These are phyloP conservation scores for Sugiyamaella grinbergsii DNA, from an alignment of 1,139 yeast genomes.

Conservation along the genomic window DNA sequence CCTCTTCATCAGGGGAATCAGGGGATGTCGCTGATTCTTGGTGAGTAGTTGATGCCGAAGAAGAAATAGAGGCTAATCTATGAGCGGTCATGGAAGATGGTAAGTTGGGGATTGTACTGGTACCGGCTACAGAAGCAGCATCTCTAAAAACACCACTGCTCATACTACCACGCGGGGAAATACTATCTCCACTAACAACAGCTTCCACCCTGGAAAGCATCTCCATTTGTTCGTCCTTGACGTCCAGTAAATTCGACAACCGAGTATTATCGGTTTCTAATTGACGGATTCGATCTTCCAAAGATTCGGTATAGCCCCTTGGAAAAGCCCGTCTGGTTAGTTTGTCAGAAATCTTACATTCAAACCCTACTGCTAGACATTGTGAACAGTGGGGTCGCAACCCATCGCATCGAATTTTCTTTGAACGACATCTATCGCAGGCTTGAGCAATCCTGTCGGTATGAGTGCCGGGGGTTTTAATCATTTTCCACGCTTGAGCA, in stretches of 20 bases:
- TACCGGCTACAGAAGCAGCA: too few species aligned
- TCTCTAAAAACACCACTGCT: background rate
- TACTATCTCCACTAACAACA: slow-evolving; percentile 10
- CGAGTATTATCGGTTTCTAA: slow-evolving; percentile 60
- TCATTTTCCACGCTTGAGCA: slow-evolving; percentile 53
- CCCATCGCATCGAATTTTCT: slow-evolving; percentile 76
- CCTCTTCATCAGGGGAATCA: slow-evolving; percentile 22
- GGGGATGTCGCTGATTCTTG: slow-evolving; percentile 3
- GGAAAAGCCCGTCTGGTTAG: slow-evolving; percentile 71
- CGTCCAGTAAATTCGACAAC: slow-evolving; percentile 55
- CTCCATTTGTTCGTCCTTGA: slow-evolving; percentile 62
- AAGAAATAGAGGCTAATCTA: background rate
- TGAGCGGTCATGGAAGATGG: background rate
- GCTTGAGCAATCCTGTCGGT: slow-evolving; percentile 74
- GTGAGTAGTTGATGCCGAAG: background rate
- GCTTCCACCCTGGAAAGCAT: slow-evolving; percentile 39
- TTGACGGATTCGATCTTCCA: slow-evolving; percentile 62
- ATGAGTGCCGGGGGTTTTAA: slow-evolving; percentile 62
- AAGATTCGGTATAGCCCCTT: slow-evolving; percentile 71
- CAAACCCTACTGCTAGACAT: slow-evolving; percentile 67
- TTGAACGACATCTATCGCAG: slow-evolving; percentile 82
- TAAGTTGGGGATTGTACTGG: too few species aligned
- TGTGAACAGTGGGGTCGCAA: slow-evolving; percentile 61
- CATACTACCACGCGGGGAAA: background rate
- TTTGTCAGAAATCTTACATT: slow-evolving; percentile 73